phyloP scores from a whole-genome alignment of 345 rosid genomes.

The Abelmoschus esculentus region DNA sequence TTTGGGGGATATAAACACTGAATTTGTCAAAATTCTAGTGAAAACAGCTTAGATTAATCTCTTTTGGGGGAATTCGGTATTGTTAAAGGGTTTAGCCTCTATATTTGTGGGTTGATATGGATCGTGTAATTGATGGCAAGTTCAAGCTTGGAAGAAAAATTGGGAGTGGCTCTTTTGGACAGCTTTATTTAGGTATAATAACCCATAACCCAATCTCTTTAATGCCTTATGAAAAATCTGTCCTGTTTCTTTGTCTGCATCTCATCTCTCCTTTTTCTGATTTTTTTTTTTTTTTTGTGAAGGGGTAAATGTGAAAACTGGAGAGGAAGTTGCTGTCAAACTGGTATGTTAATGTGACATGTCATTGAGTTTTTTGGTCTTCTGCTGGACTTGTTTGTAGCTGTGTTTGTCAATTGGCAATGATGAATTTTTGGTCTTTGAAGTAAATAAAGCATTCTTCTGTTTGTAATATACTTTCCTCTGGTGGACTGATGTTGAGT shows the following conservation, averaged over 20 bases:
- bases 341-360: conserved; percentile 47
- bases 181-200: conserved; percentile 56
- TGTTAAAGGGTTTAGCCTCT: neutral
- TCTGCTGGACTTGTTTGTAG: neutral
- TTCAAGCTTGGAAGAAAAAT: conserved; percentile 74
- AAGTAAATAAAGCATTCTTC: neutral
- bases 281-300: neutral
- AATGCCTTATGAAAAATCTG: neutral
- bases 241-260: neutral
- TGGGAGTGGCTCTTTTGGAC: conserved; percentile 82
- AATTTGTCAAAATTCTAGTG: conserved; percentile 18
- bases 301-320: conserved; percentile 74
- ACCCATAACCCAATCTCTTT: neutral
- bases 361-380: neutral
- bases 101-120: conserved; percentile 29
- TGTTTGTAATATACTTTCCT: neutral
- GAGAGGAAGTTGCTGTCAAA: conserved; percentile 84
- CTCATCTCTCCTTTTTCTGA: neutral
- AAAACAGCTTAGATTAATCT: conserved; percentile 10
- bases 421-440: neutral
- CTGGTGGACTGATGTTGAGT: too few relatives aligned
- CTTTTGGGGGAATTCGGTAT: conserved; percentile 1
- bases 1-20: conserved; percentile 12
- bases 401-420: neutral
- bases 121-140: conserved; percentile 52